Evolutionary conservation across 75 land plant genomes (phyloP), one percentile per base, ranked within the genome.

Genomic region (Pinus albicaulis): DNA sequence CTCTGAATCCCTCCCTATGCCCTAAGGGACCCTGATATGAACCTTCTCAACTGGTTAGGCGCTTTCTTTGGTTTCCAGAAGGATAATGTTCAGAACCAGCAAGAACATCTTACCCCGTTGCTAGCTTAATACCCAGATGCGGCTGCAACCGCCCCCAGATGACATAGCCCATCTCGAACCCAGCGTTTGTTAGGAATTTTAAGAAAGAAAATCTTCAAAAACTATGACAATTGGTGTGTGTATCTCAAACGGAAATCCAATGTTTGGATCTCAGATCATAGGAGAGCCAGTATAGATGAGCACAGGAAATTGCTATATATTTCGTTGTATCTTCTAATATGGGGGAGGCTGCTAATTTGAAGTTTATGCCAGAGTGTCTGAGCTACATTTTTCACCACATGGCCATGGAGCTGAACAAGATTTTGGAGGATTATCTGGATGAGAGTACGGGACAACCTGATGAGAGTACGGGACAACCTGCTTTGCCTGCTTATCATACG

Each of bases 1-100:
- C 89, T 95, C 73, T 81, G 92, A 13, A 73, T 28, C 74, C 97
- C 97, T 5, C 88, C 89, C 6, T 79, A 74, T 62, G 53, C 64
- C 60, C 76, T 69, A 62, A 88, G 92, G 92, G 52, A 28, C 41
- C 79, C 72, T 20, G 71, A 76, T 78, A 83, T 83, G 87, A 97
- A 95, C 83, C 85, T 95, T 23, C 88, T 95, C 69, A 97, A 95
- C 77, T 95, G 98, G 98, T 90, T 95, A 5, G 94, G 87, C 1
- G 74, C 70, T 56, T 91, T 90, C 87, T 95, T 93, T 76, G 90
- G 98, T 17, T 95, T 95, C 76, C 98, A 95, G 84, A 56, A 56
- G 34, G 87, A 80, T 62, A 95, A 93, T 81, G 96, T 95, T 22
- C 75, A 81, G 73, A 95, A 95, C 79, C 98, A 95, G 88, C 80